Conservation (phyloP, 1,284 basidiomycete species). For the Melampsora americana region DNA sequence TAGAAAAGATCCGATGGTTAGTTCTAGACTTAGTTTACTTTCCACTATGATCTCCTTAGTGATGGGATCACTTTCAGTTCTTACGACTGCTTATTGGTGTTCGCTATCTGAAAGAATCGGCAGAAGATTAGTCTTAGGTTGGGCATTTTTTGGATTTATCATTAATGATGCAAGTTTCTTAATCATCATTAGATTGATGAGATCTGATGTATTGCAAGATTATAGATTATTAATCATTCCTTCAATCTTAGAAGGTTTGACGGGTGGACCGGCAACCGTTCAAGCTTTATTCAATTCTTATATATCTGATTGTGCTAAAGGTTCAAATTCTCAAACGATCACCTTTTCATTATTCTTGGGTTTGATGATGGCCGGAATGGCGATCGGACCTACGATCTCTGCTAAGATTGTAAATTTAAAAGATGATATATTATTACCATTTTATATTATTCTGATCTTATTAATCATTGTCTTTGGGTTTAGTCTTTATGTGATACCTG, state of each 20-base stretch:
- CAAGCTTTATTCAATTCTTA: background rate
- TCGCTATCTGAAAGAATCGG: background rate
- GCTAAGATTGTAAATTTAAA: background rate
- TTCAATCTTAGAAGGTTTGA: background rate
- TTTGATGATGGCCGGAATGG: background rate
- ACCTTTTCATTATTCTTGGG: background rate
- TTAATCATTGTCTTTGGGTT: constrained; percentile 39
- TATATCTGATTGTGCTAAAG: background rate
- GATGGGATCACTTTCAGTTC: background rate
- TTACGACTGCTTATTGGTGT: background rate
- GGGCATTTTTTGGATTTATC: background rate
- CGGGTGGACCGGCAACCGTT: background rate
- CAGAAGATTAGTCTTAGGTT: background rate
- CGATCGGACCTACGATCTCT: background rate
- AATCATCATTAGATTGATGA: background rate
- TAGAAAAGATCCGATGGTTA: background rate
- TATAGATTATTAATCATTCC: background rate
- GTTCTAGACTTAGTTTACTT: background rate
- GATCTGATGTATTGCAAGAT: background rate
- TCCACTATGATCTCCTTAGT: background rate
- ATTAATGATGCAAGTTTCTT: background rate
- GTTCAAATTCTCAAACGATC: background rate
- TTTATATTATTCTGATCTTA: constrained; percentile 41
- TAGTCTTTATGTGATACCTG: constrained; percentile 2
- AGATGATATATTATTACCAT: background rate